phyloP scores from a whole-genome alignment of 1,139 yeast species.

The Yamadazyma jaroonii region DNA sequence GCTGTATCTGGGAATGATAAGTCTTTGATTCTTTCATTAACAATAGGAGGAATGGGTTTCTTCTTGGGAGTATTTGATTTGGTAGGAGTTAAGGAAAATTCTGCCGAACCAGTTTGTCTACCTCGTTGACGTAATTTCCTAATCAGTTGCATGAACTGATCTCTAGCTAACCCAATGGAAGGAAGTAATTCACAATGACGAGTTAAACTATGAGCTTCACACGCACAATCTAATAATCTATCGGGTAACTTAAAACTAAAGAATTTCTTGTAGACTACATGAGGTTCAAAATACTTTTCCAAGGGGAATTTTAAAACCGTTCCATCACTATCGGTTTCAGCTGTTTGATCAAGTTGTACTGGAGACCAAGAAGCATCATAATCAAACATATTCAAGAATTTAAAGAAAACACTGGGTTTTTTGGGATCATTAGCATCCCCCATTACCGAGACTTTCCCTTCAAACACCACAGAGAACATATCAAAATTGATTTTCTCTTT shows the following conservation, averaged over 20 bases:
- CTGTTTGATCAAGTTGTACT: conserved; percentile 32
- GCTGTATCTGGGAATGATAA: conserved; percentile 40
- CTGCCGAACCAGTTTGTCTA: conserved; percentile 10
- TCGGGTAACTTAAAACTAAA: conserved; percentile 44
- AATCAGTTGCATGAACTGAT: conserved; percentile 16
- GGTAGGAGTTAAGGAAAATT: conserved; percentile 6
- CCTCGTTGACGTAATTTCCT: conserved; percentile 12
- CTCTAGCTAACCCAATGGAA: conserved; percentile 27
- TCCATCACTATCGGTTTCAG: conserved; percentile 39
- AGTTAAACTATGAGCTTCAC: conserved; percentile 34
- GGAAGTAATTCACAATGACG: conserved; percentile 41
- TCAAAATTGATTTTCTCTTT: conserved; percentile 45
- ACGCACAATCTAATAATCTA: conserved; percentile 38
- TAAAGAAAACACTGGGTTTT: conserved; percentile 25
- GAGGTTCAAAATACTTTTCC: conserved; percentile 38
- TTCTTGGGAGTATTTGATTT: neutral
- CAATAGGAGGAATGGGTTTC: conserved; percentile 17
- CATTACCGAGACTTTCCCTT: conserved; percentile 40
- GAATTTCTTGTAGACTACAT: conserved; percentile 37
- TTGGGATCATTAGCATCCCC: conserved; percentile 15
- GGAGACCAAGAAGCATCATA: conserved; percentile 47
- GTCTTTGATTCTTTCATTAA: conserved; percentile 26
- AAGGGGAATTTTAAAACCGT: conserved; percentile 33
- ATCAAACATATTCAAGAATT: conserved; percentile 44
- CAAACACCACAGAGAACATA: conserved; percentile 57